These are phyloP conservation scores for Hevea brasiliensis DNA, from an alignment of 345 rosid genomes.

Conservation along the genomic window DNA sequence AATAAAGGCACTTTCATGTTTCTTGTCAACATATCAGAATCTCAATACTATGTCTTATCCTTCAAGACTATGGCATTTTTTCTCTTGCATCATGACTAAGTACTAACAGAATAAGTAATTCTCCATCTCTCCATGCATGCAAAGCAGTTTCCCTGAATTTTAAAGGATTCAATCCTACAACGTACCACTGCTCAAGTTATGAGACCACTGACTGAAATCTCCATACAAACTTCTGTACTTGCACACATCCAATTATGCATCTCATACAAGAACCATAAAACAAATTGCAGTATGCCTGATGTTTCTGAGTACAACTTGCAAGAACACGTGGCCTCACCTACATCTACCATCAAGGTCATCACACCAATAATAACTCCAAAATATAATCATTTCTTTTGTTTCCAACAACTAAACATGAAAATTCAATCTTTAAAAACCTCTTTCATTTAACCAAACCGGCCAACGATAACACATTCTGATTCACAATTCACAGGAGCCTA, in stretches of 20 bases:
- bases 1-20: not conserved
- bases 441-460: not conserved
- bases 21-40: not conserved
- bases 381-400: not conserved
- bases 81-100: not conserved
- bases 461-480: not conserved
- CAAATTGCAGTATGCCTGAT: not conserved
- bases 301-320: not conserved
- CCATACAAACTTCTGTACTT: not conserved
- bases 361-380: not conserved
- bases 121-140: constrained; percentile 1
- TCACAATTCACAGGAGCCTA: not conserved
- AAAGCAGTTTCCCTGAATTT: not conserved
- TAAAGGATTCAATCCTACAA: not conserved
- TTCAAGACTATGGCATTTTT: not conserved
- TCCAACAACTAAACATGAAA: not conserved
- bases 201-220: not conserved
- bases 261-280: not conserved
- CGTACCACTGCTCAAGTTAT: not conserved
- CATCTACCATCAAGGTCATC: not conserved
- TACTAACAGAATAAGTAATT: not conserved
- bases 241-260: not conserved
- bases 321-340: not conserved
- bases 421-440: not conserved
- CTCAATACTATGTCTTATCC: not conserved